Evolutionary conservation across 2,329 filamentous ascomycete species (phyloP).

Genomic region (Dactylellina cionopaga): DNA sequence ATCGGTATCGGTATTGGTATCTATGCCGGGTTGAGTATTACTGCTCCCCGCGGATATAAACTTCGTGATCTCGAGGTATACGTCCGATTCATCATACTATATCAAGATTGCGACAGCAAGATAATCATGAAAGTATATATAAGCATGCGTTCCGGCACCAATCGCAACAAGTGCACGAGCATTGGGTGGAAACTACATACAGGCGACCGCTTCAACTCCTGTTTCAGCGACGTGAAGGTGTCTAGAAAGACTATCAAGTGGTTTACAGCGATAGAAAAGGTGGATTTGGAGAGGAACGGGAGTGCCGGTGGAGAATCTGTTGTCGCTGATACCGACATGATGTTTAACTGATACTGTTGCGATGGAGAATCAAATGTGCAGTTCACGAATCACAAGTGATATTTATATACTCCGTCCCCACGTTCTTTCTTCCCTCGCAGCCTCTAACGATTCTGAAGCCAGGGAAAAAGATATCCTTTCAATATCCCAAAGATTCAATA

Average conservation of each 20-base stretch:
- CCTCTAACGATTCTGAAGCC: background rate
- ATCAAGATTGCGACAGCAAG: background rate
- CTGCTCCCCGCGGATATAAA: background rate
- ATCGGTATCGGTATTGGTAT: background rate
- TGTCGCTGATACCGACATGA: background rate
- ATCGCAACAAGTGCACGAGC: background rate
- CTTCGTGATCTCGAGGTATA: constrained; percentile 36
- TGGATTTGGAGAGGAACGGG: constrained; percentile 24
- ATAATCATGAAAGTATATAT: background rate
- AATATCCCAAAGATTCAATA: background rate
- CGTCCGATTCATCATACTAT: constrained; percentile 38
- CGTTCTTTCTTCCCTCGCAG: background rate
- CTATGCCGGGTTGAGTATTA: background rate
- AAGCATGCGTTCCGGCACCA: background rate
- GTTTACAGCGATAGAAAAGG: constrained; percentile 25
- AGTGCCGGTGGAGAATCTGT: background rate
- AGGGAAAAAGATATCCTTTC: background rate
- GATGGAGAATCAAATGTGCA: no score
- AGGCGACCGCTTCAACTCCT: constrained; percentile 30
- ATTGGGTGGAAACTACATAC: constrained; percentile 8
- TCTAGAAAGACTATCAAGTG: constrained; percentile 29
- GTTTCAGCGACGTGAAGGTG: constrained; percentile 9
- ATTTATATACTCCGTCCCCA: background rate
- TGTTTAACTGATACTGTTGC: no score
- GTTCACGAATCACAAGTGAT: no score